These are phyloP conservation scores for Neonectria punicea DNA, from an alignment of 2,329 filamentous ascomycete species.

Conservation along the genomic window DNA sequence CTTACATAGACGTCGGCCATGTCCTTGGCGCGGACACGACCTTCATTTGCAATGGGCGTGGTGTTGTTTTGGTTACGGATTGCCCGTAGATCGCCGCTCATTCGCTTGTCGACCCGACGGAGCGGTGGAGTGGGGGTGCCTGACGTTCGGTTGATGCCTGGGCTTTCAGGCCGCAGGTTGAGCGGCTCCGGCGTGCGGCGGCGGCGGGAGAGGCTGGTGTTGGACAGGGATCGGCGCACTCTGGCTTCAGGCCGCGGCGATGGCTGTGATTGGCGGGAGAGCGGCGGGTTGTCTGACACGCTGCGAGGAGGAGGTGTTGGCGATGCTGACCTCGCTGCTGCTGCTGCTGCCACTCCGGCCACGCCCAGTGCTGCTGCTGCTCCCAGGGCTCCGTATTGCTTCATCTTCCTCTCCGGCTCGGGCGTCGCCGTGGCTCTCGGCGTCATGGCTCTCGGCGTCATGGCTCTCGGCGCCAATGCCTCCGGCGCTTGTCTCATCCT, in stretches of 20 bases:
- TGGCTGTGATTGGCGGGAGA: constrained; percentile 30
- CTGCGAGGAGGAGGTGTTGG: constrained; percentile 43
- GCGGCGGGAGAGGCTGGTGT: constrained; percentile 62
- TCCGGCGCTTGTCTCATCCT: constrained; percentile 35
- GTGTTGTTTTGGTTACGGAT: constrained; percentile 52
- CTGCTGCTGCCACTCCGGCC: constrained; percentile 19
- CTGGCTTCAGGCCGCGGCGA: constrained; percentile 39
- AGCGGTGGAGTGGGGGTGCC: constrained; percentile 72
- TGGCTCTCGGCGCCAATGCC: too few species aligned
- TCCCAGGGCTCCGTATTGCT: constrained; percentile 45
- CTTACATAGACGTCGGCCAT: constrained; percentile 97
- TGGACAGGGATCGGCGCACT: constrained; percentile 60
- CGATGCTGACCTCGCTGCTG: constrained; percentile 31
- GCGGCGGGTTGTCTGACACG: constrained; percentile 51
- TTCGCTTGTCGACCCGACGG: constrained; percentile 72
- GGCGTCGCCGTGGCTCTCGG: constrained; percentile 46
- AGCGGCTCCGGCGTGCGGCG: constrained; percentile 65
- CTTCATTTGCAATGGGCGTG: constrained; percentile 81
- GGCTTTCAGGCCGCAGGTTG: constrained; percentile 70
- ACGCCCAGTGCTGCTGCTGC: constrained; percentile 21
- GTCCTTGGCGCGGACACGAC: constrained; percentile 82
- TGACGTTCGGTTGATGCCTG: constrained; percentile 57
- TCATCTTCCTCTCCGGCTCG: constrained; percentile 54
- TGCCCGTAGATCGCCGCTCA: constrained; percentile 77
- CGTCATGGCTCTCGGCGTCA: background rate